Base-by-base conservation (phyloP, 257 asterid species). In the Penstemon davidsonii region DNA sequence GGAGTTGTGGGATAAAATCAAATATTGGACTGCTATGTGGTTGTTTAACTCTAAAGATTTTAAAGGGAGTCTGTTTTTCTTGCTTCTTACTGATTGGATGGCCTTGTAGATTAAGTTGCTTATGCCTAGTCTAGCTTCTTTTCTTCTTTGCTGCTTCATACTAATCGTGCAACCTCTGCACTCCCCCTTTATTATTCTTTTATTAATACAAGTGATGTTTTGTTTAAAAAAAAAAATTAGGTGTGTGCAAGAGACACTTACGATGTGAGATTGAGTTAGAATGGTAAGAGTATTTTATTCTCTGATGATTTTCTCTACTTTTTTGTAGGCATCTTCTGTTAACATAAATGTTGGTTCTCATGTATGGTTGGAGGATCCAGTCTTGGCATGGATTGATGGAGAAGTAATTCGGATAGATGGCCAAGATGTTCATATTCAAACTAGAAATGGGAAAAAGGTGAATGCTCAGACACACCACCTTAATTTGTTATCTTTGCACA, bases 301-400 rank as follows among this genome's bases (percentile, higher is more conserved):
- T 66, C 71, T 75, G 61, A 62, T 72, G 41, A 46, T 67, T 40
- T 44, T 63, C 12, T 73, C 53, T 59, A 6, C 3, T 41, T 59
- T 46, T 68, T 72, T 88, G 86, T 91, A 94, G 97, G 96, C 87
- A 55, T 79, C 98, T 73, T 52, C 84, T 12, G 96, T 86, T 71
- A 94, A 94, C 73, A 91, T 94, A 57, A 87, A 79, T 44, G 96
- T 85, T 69, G 96, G 98, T 74, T 87, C 98, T 72, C 96, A 91
- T 78, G 99, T 89, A 63, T 94, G 97, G 99, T 86, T 84, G 69
- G 99, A 94, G 86, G 99, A 94, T 80, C 86, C 93, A 18, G 75
- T 55, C 76, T 82, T 89, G 87, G 99, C 98, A 69, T 94, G 99
- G 99, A 67, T 83, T 59, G 95, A 94, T 81, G 99, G 99, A 73